Evolutionary conservation across 495 filamentous ascomycete species (phyloP), one percentile per base, ranked within the genome.

Genomic region (Trichoderma gamsii): DNA sequence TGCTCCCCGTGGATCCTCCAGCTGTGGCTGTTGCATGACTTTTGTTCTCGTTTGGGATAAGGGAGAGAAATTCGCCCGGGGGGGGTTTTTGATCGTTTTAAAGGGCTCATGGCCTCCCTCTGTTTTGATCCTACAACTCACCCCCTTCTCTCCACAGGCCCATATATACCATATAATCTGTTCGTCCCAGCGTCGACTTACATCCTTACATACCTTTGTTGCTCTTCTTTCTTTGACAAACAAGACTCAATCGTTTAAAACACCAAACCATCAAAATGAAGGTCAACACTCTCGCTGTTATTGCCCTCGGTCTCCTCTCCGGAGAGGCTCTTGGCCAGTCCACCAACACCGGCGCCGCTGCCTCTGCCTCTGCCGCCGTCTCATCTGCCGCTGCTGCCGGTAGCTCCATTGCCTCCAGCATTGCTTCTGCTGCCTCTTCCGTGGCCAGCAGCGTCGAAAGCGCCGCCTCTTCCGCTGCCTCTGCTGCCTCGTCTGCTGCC

Each of bases 381-480:
- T 61, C 56, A 13, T 61, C 56, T 32, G 56, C 56, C 25, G n/a
- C n/a, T 32, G 56, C 27, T 2, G 27, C 56, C 4, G 56, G 56
- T 13, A 61, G 56, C 27, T 23, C 56, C 25, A 11, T 11, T 32
- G 56, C 25, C 25, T 61, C 56, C 25, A 61, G 56, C 56, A 25
- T 32, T 32, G 23, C 23, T 23, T 61, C 56, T 7, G 25, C 12
- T 6, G 56, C 56, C 25, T 61, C 56, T 1, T 61, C 67, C 69
- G 75, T 41, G 75, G 74, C 73, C 77, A 71, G 76, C 82, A 43
- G 79, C 74, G 13, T 69, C 70, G 9, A 66, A 46, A 68, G 72
- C 64, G 66, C 78, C 59, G 73, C 76, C 64, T 75, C 77, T 51
- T 69, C 73, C 70, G 32, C 70, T 68, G 46, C 70, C 70, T 61